A percentile compares a stretch with the other conserved stretches of the same genome.
Evolutionary conservation across 1,139 yeast genomes (phyloP).

Genomic region (Pichiaceae sp.): DNA sequence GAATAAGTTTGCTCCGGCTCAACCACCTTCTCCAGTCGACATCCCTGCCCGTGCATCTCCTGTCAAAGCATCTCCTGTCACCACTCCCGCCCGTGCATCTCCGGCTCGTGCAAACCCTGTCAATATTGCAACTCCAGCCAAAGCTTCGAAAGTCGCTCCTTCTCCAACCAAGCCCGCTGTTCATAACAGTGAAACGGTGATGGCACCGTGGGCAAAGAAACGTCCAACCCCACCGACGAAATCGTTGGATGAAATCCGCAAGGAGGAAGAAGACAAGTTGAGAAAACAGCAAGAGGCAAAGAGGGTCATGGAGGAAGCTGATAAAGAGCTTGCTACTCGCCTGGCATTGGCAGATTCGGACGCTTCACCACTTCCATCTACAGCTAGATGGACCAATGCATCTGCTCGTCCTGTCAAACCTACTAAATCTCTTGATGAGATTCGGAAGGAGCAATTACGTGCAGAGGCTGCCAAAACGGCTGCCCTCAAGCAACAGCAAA

Average conservation of each 20-base stretch:
- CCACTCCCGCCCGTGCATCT: too few species aligned
- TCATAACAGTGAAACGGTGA: conserved; percentile 22
- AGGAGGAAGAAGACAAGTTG: conserved; percentile 49
- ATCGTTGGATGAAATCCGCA: conserved; percentile 64
- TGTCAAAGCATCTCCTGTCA: too few species aligned
- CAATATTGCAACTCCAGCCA: too few species aligned
- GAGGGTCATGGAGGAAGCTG: conserved; percentile 14
- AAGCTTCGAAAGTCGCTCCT: neutral
- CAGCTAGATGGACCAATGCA: conserved; percentile 38
- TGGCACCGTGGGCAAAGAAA: conserved; percentile 52
- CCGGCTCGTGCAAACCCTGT: too few species aligned
- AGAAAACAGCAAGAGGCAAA: conserved; percentile 20
- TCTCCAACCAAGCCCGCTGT: neutral
- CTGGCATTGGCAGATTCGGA: conserved; percentile 11
- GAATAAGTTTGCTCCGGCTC: too few species aligned
- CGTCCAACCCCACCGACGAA: conserved; percentile 34
- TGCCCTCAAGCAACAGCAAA: conserved; percentile 7
- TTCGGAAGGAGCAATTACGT: conserved; percentile 19
- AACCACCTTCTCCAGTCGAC: too few species aligned
- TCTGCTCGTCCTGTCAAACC: conserved; percentile 24
- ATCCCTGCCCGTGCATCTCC: too few species aligned
- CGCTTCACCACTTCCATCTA: conserved; percentile 30
- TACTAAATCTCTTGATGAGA: conserved; percentile 20
- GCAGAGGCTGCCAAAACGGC: conserved; percentile 14
- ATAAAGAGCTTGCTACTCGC: conserved; percentile 23